These are phyloP conservation scores for Cladochytrium replicatum DNA, from an alignment of 192 early-diverging fungal genomes.

Conservation along the genomic window DNA sequence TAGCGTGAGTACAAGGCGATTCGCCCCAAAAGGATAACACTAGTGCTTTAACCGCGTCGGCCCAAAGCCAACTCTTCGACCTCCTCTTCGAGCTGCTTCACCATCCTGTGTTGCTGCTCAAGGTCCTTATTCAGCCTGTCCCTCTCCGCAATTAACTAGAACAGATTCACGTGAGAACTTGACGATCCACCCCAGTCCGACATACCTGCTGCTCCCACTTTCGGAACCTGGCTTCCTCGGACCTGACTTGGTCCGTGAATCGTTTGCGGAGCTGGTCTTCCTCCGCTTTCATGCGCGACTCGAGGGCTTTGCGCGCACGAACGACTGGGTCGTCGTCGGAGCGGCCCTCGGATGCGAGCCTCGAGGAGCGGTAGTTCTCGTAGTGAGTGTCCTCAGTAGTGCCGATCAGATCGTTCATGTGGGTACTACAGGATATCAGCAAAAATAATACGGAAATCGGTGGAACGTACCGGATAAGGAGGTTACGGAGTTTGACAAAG, in stretches of 20 bases:
- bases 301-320: constrained; percentile 52
- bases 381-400: constrained; percentile 94
- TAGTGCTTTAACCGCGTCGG: too few species aligned
- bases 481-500: constrained; percentile 91
- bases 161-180: constrained; percentile 9
- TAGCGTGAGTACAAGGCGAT: too few species aligned
- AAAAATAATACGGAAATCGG: not conserved
- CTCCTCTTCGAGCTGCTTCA: constrained; percentile 89
- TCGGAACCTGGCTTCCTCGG: constrained; percentile 95
- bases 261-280: constrained; percentile 90
- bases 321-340: constrained; percentile 65
- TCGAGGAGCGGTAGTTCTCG: constrained; percentile 78
- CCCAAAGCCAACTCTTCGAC: constrained; percentile 43
- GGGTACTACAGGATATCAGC: constrained; percentile 38
- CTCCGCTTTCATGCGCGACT: constrained; percentile 96
- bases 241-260: constrained; percentile 96
- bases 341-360: constrained; percentile 66
- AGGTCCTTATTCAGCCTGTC: constrained; percentile 98
- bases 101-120: constrained; percentile 76
- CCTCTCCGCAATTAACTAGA: constrained; percentile 84
- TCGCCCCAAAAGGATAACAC: too few species aligned
- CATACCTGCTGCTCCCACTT: constrained; percentile 85
- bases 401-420: constrained; percentile 92
- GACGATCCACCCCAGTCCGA: constrained; percentile 10
- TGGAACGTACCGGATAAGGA: constrained; percentile 66